phyloP scores from a whole-genome alignment of 2,329 filamentous ascomycete genomes.

The Hortaea werneckii region DNA sequence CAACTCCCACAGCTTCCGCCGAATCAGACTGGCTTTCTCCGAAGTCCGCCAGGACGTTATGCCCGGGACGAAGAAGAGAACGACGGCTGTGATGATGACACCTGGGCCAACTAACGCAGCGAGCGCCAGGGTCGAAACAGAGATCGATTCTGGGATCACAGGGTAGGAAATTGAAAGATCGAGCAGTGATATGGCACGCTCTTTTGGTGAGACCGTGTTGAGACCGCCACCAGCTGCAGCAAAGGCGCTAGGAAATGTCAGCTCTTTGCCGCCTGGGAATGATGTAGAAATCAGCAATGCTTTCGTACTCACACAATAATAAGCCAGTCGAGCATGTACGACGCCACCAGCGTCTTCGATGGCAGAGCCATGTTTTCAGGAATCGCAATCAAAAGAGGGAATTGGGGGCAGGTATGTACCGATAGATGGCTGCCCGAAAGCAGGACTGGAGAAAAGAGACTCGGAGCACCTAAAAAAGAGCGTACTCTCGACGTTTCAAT shows the following conservation, averaged over 20 bases:
- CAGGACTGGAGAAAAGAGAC: too few species aligned
- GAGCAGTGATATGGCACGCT: conserved; percentile 59
- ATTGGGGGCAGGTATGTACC: too few species aligned
- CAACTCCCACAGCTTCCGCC: conserved; percentile 81
- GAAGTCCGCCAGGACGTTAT: conserved; percentile 39
- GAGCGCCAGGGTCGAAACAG: conserved; percentile 53
- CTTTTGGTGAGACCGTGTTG: conserved; percentile 52
- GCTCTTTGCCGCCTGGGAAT: neutral
- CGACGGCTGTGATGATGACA: conserved; percentile 56
- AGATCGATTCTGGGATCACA: conserved; percentile 58
- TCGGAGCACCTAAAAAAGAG: too few species aligned
- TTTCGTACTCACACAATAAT: conserved; percentile 42
- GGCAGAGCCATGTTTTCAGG: neutral
- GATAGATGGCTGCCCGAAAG: too few species aligned
- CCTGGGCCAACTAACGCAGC: conserved; percentile 55
- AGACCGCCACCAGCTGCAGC: conserved; percentile 29
- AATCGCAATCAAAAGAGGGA: too few species aligned
- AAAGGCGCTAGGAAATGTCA: conserved; percentile 24
- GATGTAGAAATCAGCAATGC: neutral
- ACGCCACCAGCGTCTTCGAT: conserved; percentile 22
- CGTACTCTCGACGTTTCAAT: too few species aligned
- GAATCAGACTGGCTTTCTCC: conserved; percentile 51
- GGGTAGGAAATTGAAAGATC: conserved; percentile 80
- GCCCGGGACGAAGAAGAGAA: conserved; percentile 63
- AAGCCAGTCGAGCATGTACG: conserved; percentile 67